These are phyloP conservation scores for Alternaria sp. DNA, from an alignment of 2,329 filamentous ascomycete species.

Conservation along the genomic window DNA sequence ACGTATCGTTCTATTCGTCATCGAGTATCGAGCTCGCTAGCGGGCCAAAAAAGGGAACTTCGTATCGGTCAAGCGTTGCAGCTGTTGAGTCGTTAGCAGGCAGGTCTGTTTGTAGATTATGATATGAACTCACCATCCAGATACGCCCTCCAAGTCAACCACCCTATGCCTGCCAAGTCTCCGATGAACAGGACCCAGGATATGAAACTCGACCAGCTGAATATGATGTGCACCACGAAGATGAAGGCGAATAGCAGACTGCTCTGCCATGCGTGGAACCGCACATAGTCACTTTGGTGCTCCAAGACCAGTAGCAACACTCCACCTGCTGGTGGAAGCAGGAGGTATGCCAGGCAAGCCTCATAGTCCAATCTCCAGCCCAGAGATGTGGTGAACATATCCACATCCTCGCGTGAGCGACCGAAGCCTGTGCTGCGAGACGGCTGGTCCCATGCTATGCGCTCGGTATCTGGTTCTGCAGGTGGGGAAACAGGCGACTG, in stretches of 20 bases:
- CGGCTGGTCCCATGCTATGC: constrained; percentile 39
- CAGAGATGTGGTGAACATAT: constrained; percentile 85
- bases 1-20: constrained; percentile 68
- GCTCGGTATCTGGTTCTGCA: constrained; percentile 30
- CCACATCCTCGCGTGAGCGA: constrained; percentile 70
- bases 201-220: constrained; percentile 83
- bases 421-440: constrained; percentile 28
- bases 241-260: constrained; percentile 79
- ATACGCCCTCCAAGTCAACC: constrained; percentile 81
- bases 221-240: constrained; percentile 78
- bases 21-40: constrained; percentile 90
- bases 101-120: neutral
- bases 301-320: constrained; percentile 86
- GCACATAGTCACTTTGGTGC: constrained; percentile 95
- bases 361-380: constrained; percentile 88
- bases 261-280: constrained; percentile 97
- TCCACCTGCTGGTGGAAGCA: constrained; percentile 83
- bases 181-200: constrained; percentile 82
- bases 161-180: constrained; percentile 79
- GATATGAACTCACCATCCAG: constrained; percentile 70
- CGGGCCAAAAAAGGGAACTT: constrained; percentile 85
- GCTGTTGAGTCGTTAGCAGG: constrained; percentile 53
- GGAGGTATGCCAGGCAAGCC: constrained; percentile 86
- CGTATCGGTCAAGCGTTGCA: constrained; percentile 72
- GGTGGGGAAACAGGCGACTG: constrained; percentile 7